Evolutionary conservation across 371 early-diverging fungal species (phyloP).

Genomic region (Dentiscutata heterogama): DNA sequence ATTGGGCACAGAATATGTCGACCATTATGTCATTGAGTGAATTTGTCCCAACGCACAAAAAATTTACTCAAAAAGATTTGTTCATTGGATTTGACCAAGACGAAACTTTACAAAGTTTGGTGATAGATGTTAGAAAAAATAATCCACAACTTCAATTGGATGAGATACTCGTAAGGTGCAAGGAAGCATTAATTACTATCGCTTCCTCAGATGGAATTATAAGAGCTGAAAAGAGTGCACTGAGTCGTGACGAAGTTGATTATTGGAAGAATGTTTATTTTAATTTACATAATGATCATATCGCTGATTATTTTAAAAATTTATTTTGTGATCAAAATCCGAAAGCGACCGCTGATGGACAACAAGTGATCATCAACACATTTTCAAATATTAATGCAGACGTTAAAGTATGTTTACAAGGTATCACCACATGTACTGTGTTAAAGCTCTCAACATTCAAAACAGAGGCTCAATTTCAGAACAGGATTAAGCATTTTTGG

Average conservation of each 20-base stretch:
- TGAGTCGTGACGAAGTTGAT: slow-evolving; percentile 23
- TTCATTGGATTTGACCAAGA: slow-evolving; percentile 38
- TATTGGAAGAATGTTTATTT: slow-evolving; percentile 42
- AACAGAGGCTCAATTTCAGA: slow-evolving; percentile 43
- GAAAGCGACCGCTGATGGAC: neutral
- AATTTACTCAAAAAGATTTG: slow-evolving; percentile 27
- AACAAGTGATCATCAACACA: slow-evolving; percentile 25
- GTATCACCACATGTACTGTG: slow-evolving; percentile 20
- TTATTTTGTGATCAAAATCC: neutral
- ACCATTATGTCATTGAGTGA: too few species aligned
- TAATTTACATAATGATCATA: slow-evolving; percentile 1
- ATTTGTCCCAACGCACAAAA: too few species aligned
- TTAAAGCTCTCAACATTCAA: slow-evolving; percentile 46
- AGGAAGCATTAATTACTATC: slow-evolving; percentile 39
- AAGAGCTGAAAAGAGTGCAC: slow-evolving; percentile 33
- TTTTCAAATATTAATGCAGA: slow-evolving; percentile 47
- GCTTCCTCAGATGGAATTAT: slow-evolving; percentile 46
- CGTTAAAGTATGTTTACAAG: slow-evolving; percentile 21
- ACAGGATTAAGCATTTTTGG: slow-evolving; percentile 45
- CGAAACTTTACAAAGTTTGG: slow-evolving; percentile 46
- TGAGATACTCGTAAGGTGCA: slow-evolving; percentile 16
- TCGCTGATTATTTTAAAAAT: slow-evolving; percentile 17
- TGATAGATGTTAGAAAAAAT: slow-evolving; percentile 24
- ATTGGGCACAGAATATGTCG: slow-evolving; percentile 4
- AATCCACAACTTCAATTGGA: neutral